Evolutionary conservation across 208 protist species (phyloP), one percentile per base, ranked within the genome.

Genomic region (Leishmania mexicana): DNA sequence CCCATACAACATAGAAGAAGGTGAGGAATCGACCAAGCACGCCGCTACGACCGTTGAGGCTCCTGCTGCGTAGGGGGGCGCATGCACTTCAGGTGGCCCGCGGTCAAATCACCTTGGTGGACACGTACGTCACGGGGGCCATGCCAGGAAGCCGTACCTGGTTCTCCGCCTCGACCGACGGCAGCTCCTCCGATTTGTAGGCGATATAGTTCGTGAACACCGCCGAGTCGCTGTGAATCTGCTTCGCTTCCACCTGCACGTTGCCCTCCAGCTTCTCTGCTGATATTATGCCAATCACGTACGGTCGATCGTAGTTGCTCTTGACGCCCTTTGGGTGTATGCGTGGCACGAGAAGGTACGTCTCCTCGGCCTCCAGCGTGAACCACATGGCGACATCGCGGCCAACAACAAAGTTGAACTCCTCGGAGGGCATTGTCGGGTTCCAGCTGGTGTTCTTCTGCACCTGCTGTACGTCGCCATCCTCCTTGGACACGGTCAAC

Each of bases 311-410:
- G 79, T 88, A 84, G 58, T 80, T 81, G 70, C 75, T 76, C 72
- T 81, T 77, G 4, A 94, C 83, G n/a, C 91, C 83, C 75, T 89
- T 87, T 80, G 83, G 54, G 87, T 94, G 90, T 35, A 91, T 83
- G 82, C 89, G 90, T 4, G 92, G 92, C 70, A 96, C 84, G 57
- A 96, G n/a, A n/a, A n/a, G n/a, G n/a, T n/a, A n/a, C n/a, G n/a
- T n/a, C n/a, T n/a, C n/a, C n/a, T n/a, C n/a, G 13, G 92, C 87
- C 80, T 87, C 68, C 84, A 96, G 92, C 15, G 81, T 92, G 75
- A 88, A 89, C 72, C 54, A 79, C 85, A 96, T 83, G 49, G 84
- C 88, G 51, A 95, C 88, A 38, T 93, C 90, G 53, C 92, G 86
- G 21, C 85, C 85, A 21, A 92, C 80, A 40, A 89, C 72, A 79